A percentile compares a stretch with the other conserved stretches of the same genome.
phyloP scores from a whole-genome alignment of 148 eudicot species.

The Arctostaphylos glauca region DNA sequence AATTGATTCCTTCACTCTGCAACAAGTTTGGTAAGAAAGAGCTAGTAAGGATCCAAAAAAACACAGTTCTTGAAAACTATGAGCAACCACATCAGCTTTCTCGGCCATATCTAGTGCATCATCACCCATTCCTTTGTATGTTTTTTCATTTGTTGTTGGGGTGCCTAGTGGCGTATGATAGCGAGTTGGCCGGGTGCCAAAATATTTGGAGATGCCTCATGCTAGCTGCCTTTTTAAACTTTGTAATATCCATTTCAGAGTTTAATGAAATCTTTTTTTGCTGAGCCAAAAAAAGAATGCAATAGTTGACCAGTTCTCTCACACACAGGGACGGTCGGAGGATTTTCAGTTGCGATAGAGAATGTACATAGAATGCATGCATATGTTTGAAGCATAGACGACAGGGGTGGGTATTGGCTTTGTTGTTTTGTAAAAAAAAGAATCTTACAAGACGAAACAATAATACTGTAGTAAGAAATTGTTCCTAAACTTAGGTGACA shows the following conservation, averaged over 20 bases:
- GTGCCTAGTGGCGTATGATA: no score
- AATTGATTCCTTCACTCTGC: slow-evolving; percentile 1
- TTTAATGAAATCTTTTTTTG: no score
- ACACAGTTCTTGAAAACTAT: neutral
- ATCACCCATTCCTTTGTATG: neutral
- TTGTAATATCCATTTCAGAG: no score
- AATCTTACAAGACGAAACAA: neutral
- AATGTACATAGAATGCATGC: neutral
- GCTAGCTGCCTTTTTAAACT: no score
- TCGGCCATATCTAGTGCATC: neutral
- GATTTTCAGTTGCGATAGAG: neutral
- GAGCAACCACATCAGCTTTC: neutral
- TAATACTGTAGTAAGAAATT: no score
- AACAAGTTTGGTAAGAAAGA: neutral
- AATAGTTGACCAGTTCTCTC: neutral
- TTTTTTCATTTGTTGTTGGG: no score
- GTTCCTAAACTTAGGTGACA: no score
- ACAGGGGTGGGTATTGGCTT: neutral
- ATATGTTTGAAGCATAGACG: neutral
- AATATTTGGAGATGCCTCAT: no score
- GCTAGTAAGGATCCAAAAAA: neutral
- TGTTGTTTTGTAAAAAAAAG: no score
- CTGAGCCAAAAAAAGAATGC: no score
- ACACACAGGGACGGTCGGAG: no score
- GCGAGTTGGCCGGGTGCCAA: no score